Percentiles rank a stretch among this genome's conserved stretches.
phyloP scores from a whole-genome alignment of 768 basidiomycete genomes.

The Neoboletus brunneissimus region DNA sequence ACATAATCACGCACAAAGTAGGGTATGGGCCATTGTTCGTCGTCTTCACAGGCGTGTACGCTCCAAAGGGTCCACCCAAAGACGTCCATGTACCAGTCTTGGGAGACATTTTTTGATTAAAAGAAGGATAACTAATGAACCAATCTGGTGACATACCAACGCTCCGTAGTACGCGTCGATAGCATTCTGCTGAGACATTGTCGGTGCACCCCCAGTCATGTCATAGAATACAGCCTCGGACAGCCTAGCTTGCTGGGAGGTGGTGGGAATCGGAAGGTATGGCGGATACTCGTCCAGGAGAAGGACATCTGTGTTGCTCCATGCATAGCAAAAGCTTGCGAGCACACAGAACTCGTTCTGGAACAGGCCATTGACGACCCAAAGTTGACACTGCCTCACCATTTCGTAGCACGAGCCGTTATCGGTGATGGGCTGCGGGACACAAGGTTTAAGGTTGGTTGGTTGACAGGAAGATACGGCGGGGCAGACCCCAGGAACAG shows the following conservation, averaged over 20 bases:
- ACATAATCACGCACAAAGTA: background rate
- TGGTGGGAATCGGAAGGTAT: slow-evolving; percentile 3
- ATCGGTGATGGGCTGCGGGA: slow-evolving; percentile 21
- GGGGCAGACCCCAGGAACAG: slow-evolving; percentile 17
- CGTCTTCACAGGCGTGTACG: slow-evolving; percentile 1
- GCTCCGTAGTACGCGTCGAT: slow-evolving; percentile 22
- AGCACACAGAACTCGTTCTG: slow-evolving; percentile 26
- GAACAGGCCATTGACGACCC: slow-evolving; percentile 21
- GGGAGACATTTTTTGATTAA: background rate
- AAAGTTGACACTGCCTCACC: slow-evolving; percentile 15
- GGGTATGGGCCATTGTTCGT: slow-evolving; percentile 22
- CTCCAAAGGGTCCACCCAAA: slow-evolving; percentile 7
- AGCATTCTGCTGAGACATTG: slow-evolving; percentile 21
- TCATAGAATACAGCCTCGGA: slow-evolving; percentile 20
- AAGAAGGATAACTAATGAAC: background rate
- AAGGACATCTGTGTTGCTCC: slow-evolving; percentile 21
- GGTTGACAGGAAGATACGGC: slow-evolving; percentile 13
- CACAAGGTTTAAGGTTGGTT: slow-evolving; percentile 5
- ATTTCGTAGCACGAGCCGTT: slow-evolving; percentile 24
- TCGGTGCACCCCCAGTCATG: slow-evolving; percentile 17
- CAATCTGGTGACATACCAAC: slow-evolving; percentile 9
- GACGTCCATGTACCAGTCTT: slow-evolving; percentile 18
- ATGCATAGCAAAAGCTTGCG: slow-evolving; percentile 25
- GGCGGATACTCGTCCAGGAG: slow-evolving; percentile 16
- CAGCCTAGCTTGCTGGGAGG: slow-evolving; percentile 10